Percentiles rank a stretch among this genome's conserved stretches.
Conservation (phyloP, 2,329 filamentous ascomycete species). For the Phyllosticta citriasiana region DNA sequence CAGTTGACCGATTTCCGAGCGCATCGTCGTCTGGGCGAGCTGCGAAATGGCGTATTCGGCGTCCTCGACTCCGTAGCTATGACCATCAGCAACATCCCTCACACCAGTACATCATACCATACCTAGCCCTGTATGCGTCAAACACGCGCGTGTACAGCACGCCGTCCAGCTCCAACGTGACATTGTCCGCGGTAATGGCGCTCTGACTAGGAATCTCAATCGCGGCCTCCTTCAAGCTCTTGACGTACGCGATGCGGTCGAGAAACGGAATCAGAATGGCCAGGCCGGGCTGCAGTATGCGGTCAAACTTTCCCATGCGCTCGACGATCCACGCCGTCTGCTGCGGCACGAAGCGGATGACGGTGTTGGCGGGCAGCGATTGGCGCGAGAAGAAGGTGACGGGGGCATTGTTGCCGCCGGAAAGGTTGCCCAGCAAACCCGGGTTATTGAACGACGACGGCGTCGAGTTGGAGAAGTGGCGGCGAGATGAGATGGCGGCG, state of each 20-base stretch:
- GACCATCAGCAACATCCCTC: neutral
- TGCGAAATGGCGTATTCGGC: slow-evolving; percentile 98
- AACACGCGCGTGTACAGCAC: slow-evolving; percentile 94
- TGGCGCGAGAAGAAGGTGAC: slow-evolving; percentile 71
- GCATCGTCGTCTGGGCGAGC: slow-evolving; percentile 97
- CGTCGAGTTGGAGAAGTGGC: neutral
- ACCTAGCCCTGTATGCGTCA: slow-evolving; percentile 96
- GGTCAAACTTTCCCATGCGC: slow-evolving; percentile 96
- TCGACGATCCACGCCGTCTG: slow-evolving; percentile 99
- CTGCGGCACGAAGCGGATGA: slow-evolving; percentile 96
- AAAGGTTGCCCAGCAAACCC: neutral
- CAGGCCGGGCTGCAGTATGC: slow-evolving; percentile 84
- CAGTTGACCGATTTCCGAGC: slow-evolving; percentile 93
- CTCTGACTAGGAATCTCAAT: slow-evolving; percentile 97
- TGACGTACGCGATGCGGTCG: slow-evolving; percentile 95
- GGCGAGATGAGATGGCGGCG: neutral
- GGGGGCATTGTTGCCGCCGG: slow-evolving; percentile 29
- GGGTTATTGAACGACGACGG: slow-evolving; percentile 5
- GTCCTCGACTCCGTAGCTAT: slow-evolving; percentile 92
- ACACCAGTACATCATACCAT: slow-evolving; percentile 20
- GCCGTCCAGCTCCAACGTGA: slow-evolving; percentile 90
- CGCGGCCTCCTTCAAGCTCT: slow-evolving; percentile 89
- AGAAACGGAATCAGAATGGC: slow-evolving; percentile 82
- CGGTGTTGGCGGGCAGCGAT: slow-evolving; percentile 77
- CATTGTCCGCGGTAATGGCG: slow-evolving; percentile 97